These are phyloP conservation scores for Raffaelea ambrosiae DNA, from an alignment of 2,329 filamentous ascomycete genomes.

Conservation along the genomic window DNA sequence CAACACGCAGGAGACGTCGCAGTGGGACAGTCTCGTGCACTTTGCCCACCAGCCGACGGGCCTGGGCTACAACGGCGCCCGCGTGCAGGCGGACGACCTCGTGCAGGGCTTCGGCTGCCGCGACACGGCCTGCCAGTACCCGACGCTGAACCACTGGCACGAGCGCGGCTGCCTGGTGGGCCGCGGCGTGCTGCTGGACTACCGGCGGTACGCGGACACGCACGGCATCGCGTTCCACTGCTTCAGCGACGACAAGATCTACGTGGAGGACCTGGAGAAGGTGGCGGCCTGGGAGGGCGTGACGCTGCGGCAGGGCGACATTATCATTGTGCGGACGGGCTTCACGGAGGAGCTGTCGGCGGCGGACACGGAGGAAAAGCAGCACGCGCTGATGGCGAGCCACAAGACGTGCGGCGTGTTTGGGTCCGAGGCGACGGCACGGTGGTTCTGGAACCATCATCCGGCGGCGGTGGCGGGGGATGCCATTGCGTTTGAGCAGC, in stretches of 20 bases:
- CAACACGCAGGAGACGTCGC: constrained; percentile 36
- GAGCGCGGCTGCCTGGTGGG: constrained; percentile 34
- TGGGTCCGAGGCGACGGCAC: constrained; percentile 38
- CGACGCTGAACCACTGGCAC: constrained; percentile 18
- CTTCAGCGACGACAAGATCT: constrained; percentile 32
- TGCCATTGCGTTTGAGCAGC: constrained; percentile 41
- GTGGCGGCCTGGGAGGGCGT: constrained; percentile 34
- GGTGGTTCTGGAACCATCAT: constrained; percentile 47
- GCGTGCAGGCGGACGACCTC: neutral
- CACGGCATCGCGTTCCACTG: constrained; percentile 18
- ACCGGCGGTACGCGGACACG: constrained; percentile 32
- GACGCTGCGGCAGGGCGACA: constrained; percentile 39
- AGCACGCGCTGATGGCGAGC: neutral
- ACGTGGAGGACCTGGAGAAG: constrained; percentile 29
- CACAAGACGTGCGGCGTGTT: constrained; percentile 10
- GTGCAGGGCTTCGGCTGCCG: neutral
- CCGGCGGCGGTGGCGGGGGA: constrained; percentile 51
- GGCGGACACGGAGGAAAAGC: constrained; percentile 16
- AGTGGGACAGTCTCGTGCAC: constrained; percentile 40
- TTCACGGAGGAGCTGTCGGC: constrained; percentile 36
- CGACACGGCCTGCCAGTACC: neutral
- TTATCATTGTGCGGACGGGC: constrained; percentile 46
- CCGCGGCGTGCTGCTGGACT: constrained; percentile 44
- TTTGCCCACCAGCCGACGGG: constrained; percentile 13
- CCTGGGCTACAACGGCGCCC: neutral